Base-by-base conservation (phyloP, 495 filamentous ascomycete genomes). In the Aspergillus diversus region DNA sequence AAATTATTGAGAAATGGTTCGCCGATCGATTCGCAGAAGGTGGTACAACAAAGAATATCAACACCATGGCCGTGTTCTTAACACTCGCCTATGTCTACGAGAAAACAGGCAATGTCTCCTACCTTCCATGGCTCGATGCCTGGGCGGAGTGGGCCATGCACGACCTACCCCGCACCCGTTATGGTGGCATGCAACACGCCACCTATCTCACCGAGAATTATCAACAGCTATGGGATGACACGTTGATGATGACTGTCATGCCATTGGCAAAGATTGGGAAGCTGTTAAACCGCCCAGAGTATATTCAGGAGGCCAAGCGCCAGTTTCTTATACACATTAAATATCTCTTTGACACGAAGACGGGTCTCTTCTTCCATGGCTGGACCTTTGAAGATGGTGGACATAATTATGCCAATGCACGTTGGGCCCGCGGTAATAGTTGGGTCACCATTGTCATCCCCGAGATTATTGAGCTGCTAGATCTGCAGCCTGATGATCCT, bases 111-210 rank as follows among this genome's bases (percentile, higher is more conserved):
- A 87, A 90, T 57, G 63, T 69, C 55, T 81, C 81, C 0, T 91
- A 89, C 58, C 73, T 89, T 4, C 84, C 86, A 0, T 90, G 87
- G 87, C 80, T 92, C 1, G 89, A 91, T 63, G 75, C 82, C 49
- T 92, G 89, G 89, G 89, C 80, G 4, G 88, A 91, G 63, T 92
- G 89, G 89, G 87, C 86, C 0, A 90, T 90, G 81, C 78, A 90
- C 69, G 88, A 88, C 54, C 80, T 91, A 2, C 82, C 83, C 33
- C 82, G 89, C 32, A 91, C 89, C 5, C 82, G 81, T 16, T 86
- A 84, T 69, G 88, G 88, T 39, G 89, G 89, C 57, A 89, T 91
- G 86, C 88, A 90, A 63, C 89, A 92, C 63, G 79, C 86, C 61
- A 92, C 89, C 13, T 90, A 90, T 54, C 68, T 87, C 35, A 79